Evolutionary conservation across 2,329 filamentous ascomycete species (phyloP).

Genomic region (Albifimbria verrucaria): DNA sequence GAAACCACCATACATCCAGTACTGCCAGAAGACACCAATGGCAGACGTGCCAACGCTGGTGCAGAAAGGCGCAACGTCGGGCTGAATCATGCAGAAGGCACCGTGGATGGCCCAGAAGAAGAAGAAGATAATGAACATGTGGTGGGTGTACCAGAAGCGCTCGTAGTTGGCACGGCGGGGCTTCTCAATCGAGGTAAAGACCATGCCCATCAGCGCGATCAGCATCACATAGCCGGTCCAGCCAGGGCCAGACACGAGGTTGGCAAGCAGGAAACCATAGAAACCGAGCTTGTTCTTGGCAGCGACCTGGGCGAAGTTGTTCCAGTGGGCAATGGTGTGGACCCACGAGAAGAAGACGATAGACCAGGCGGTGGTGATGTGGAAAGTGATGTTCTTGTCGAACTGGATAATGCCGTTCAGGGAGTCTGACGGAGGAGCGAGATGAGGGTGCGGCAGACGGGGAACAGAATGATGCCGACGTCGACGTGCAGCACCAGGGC

Average conservation of each 20-base stretch:
- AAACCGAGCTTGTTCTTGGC: constrained; percentile 73
- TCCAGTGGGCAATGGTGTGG: constrained; percentile 83
- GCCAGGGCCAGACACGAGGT: constrained; percentile 75
- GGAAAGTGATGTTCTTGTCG: constrained; percentile 86
- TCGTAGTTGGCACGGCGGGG: constrained; percentile 78
- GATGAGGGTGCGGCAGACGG: constrained; percentile 81
- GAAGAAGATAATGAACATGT: constrained; percentile 85
- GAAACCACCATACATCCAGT: constrained; percentile 83
- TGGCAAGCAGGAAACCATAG: constrained; percentile 73
- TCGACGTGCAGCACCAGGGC: constrained; percentile 80
- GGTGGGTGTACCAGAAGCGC: constrained; percentile 88
- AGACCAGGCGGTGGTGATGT: constrained; percentile 81
- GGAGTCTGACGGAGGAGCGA: constrained; percentile 74
- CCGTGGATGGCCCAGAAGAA: constrained; percentile 89
- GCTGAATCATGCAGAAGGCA: constrained; percentile 87
- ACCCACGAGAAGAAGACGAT: constrained; percentile 88
- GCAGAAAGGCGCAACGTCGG: constrained; percentile 77
- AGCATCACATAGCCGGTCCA: constrained; percentile 89
- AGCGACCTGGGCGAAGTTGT: constrained; percentile 77
- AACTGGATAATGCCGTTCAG: constrained; percentile 85
- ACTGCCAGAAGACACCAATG: constrained; percentile 82
- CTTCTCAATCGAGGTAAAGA: constrained; percentile 73
- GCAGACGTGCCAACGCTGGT: constrained; percentile 61
- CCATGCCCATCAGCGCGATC: constrained; percentile 73
- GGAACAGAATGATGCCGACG: constrained; percentile 73